Evolutionary conservation across 2,329 filamentous ascomycete genomes (phyloP), one percentile per base, ranked within the genome.

Genomic region (Cadophora luteo-olivacea): DNA sequence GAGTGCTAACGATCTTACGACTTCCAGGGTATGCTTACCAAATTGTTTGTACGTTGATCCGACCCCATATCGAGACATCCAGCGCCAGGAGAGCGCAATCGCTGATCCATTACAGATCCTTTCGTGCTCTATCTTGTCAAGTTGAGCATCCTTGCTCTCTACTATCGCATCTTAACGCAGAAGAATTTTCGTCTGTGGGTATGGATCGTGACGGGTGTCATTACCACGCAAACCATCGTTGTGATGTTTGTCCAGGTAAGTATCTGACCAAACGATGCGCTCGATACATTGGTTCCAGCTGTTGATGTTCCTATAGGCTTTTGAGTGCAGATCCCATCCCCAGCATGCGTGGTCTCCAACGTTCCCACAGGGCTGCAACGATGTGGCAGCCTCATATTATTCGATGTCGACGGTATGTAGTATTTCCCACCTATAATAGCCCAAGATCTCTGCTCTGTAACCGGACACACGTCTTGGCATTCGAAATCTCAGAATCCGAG

Each of bases 11-110:
- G 5, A 45, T 6, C 14, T 16, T 45, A 14, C 12, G 2, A 16
- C 14, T 5, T 45, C 14, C 41, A 45, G 41, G 61, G 48, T 54
- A 64, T 64, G 61, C 61, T 54, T 64, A 54, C 24, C 61, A 64
- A n/a, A 22, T 64, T 1, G 61, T 64, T 19, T 54, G 41, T 45
- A 45, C 41, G 41, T 45, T 45, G 8, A 38, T 38, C 12, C 36
- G 9, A 19, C 41, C 41, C 41, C 12, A 19, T 19, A 16, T 45
- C 12, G 19, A 3, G 2, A 19, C 12, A 45, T 16, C 6, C 12
- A 19, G 5, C 6, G 12, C 3, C 12, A 45, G 41, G 19, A 45
- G 5, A 14, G 41, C 12, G 41, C 12, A 19, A 16, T 6, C 1
- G 41, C 41, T 45, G 41, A 45, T 19, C 19, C 3, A 3, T 19